Percentiles rank a stretch among this genome's conserved stretches.
Evolutionary conservation across 1,284 basidiomycete species (phyloP).

Genomic region (Rhodotorula sp.): DNA sequence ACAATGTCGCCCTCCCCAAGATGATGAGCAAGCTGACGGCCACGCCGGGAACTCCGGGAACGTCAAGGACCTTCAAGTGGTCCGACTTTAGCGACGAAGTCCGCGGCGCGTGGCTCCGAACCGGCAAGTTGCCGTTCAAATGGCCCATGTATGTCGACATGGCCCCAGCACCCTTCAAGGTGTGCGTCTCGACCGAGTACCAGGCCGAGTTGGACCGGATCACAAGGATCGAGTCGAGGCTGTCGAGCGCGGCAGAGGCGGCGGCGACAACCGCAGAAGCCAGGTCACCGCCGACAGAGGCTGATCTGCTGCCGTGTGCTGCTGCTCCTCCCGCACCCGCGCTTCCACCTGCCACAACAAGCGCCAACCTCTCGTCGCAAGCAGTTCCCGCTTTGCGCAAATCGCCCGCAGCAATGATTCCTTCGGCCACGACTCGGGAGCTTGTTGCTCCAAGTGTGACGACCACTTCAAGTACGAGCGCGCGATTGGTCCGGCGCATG

Average conservation of each 20-base stretch:
- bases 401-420: too few species aligned
- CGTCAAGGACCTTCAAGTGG: not conserved
- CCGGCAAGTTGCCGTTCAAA: not conserved
- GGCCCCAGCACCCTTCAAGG: not conserved
- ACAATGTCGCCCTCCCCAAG: not conserved
- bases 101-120: not conserved
- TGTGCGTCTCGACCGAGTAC: not conserved
- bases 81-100: not conserved
- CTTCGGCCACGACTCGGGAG: too few species aligned
- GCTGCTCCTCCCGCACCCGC: too few species aligned
- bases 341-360: too few species aligned
- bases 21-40: not conserved
- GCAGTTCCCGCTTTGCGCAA: too few species aligned
- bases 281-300: not conserved
- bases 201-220: not conserved
- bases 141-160: not conserved
- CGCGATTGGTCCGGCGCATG: too few species aligned
- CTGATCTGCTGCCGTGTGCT: too few species aligned
- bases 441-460: too few species aligned
- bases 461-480: too few species aligned
- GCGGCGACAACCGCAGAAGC: not conserved
- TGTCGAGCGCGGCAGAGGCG: not conserved
- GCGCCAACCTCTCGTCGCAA: too few species aligned
- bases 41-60: too few species aligned
- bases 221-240: too few species aligned